Base-by-base conservation (phyloP, 257 asterid species). In the Solanum sejunctum region DNA sequence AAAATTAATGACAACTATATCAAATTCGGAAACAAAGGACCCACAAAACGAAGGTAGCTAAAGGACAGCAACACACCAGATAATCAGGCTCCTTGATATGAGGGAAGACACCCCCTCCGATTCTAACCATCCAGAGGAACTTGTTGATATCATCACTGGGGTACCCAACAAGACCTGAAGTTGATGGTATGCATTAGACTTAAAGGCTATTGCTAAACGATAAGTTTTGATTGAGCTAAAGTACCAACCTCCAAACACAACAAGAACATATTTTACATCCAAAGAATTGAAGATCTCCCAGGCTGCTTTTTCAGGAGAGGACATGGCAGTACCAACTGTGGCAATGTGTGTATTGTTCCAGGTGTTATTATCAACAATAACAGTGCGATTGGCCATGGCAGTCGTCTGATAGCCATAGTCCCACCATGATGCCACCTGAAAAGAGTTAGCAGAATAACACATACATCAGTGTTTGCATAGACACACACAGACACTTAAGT, bases 381-480 rank as follows among this genome's bases (percentile, higher is more conserved):
- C 99, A 5, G 99, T 97, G 73, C 99, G 98, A 90, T 97, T 97
- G 61, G 99, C 99, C 99, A 97, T 97, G 43, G 99, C 99, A 90
- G 99, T 97, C 85, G 99, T 97, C 91, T 97, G 99, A 89, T 97
- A 97, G 85, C 99, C 99, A 87, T 97, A 97, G 79, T 97, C 99
- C 99, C 99, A 97, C 99, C 99, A 97, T 80, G 99, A 95, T 41
- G 99, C 99, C 90, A 97, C 99, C 99, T 97, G 90, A 84, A 89
- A 80, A 49, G 26, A 79, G 87, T 87, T 83, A 39, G 75, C 88
- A 77, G 85, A 87, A 86, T 47, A 54, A 55, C 61, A 49, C 23
- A 75, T 49, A 23, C 45, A 52, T 45, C 32, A 56, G 80, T 4
- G 45, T 77, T 57, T 18, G 47, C 49, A 17, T 3, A 1, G 21